Evolutionary conservation across 2,329 filamentous ascomycete genomes (phyloP).

Genomic region (Penicillium glabrum): DNA sequence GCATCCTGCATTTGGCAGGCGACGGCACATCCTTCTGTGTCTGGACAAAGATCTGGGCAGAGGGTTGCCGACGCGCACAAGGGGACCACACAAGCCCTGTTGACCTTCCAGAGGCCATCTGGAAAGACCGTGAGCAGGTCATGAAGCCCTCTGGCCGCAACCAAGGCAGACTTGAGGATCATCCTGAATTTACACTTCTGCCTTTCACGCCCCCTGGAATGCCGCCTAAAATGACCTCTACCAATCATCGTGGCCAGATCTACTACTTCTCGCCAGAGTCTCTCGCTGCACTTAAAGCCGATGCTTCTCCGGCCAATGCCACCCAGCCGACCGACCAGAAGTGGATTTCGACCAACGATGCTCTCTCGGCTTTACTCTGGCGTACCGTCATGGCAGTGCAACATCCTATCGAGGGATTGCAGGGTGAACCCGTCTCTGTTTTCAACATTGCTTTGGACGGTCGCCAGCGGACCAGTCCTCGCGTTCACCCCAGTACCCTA

Average conservation of each 20-base stretch:
- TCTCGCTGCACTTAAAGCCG: conserved; percentile 29
- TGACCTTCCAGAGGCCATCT: conserved; percentile 27
- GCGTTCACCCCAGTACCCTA: conserved; percentile 36
- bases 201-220: conserved; percentile 28
- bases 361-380: conserved; percentile 41
- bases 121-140: conserved; percentile 30
- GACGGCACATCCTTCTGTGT: conserved; percentile 34
- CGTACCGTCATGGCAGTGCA: conserved; percentile 26
- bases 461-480: conserved; percentile 35
- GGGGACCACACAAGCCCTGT: conserved; percentile 20
- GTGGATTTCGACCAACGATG: conserved; percentile 38
- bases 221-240: conserved; percentile 35
- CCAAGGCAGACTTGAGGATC: conserved; percentile 25
- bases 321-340: conserved; percentile 22
- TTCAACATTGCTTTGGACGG: conserved; percentile 43
- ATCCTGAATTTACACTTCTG: conserved; percentile 34
- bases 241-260: conserved; percentile 32
- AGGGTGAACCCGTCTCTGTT: conserved; percentile 33
- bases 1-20: conserved; percentile 33
- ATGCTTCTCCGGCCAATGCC: conserved; percentile 30
- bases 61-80: conserved; percentile 36
- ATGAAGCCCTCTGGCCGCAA: conserved; percentile 31
- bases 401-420: conserved; percentile 31
- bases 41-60: conserved; percentile 37
- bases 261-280: conserved; percentile 35